Conservation (phyloP, 1,284 basidiomycete genomes). For the Bondarzewia mesenterica region DNA sequence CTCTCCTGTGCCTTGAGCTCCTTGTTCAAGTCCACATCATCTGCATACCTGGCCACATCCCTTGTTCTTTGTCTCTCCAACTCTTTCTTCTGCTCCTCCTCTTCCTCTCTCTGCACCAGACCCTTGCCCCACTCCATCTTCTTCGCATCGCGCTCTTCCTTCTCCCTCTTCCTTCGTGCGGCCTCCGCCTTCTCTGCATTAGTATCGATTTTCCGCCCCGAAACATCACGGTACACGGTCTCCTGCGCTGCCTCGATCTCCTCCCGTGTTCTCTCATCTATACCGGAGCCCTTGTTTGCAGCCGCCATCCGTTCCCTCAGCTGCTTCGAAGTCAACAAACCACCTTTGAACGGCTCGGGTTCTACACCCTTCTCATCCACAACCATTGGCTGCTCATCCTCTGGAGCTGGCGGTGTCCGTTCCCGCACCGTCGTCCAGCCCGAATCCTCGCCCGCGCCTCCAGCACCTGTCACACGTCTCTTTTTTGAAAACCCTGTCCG, state of each 20-base stretch:
- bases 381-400: slow-evolving; percentile 65
- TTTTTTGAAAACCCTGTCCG: slow-evolving; percentile 74
- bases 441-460: slow-evolving; percentile 37
- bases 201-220: slow-evolving; percentile 85
- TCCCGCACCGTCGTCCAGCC: slow-evolving; percentile 53
- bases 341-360: slow-evolving; percentile 51
- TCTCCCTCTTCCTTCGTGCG: slow-evolving; percentile 66
- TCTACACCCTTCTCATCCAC: slow-evolving; percentile 36
- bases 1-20: slow-evolving; percentile 74
- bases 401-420: slow-evolving; percentile 40
- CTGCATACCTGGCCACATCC: slow-evolving; percentile 71
- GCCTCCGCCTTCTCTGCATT: slow-evolving; percentile 80
- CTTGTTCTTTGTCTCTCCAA: slow-evolving; percentile 58
- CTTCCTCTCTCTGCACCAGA: slow-evolving; percentile 76
- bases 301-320: slow-evolving; percentile 46
- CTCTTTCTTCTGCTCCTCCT: slow-evolving; percentile 55
- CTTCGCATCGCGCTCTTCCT: slow-evolving; percentile 76
- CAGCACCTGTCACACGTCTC: slow-evolving; percentile 36
- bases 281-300: slow-evolving; percentile 26
- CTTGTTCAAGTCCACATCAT: slow-evolving; percentile 82
- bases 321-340: slow-evolving; percentile 65
- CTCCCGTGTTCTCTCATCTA: slow-evolving; percentile 24
- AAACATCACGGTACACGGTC: slow-evolving; percentile 91
- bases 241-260: slow-evolving; percentile 64
- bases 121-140: slow-evolving; percentile 99